Evolutionary conservation across 345 rosid genomes (phyloP), one percentile per base, ranked within the genome.

Genomic region (Psidium friedrichsthalianum): DNA sequence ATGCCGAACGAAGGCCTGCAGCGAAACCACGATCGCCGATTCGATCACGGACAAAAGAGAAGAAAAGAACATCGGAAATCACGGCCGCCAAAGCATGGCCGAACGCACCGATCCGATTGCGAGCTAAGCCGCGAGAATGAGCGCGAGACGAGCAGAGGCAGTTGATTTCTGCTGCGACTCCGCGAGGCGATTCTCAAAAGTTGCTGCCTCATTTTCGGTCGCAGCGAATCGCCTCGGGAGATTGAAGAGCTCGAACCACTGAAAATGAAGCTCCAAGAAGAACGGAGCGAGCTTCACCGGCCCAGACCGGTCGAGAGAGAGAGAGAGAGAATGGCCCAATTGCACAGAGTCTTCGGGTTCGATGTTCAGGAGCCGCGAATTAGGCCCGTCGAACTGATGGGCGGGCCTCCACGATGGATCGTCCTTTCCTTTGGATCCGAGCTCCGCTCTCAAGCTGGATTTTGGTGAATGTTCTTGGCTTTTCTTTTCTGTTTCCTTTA

Each of bases 1-100:
- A 95, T 92, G 88, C 98, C 96, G 84, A 92, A 95, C 29, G 93
- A 86, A 84, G 94, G 86, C 82, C 96, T 93, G 89, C 20, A 25
- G 59, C 1, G 27, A 25, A 57, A 85, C 12, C 59, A 59, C 9
- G 22, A 80, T 80, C 29, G 8, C 55, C 54, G 27, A 29, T 61
- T 85, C 44, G 83, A 32, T 18, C 78, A 4, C 78, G 47, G 25
- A 18, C 78, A 1, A 32, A 36, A 29, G 18, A 16, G 20, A 36
- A 20, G 25, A 58, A n/a, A 32, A 53, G 54, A 21, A 21, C 84
- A 76, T 40, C 20, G 52, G 51, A 80, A 13, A 0, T 13, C 56
- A 21, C 18, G 5, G 10, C 29, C 51, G 15, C 20, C 24, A 9
- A 32, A 69, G 78, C 47, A 9, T 9, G 78, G 20, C 52, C 8